Conservation (phyloP, 148 eudicot genomes). For the Suaeda aralocaspica region DNA sequence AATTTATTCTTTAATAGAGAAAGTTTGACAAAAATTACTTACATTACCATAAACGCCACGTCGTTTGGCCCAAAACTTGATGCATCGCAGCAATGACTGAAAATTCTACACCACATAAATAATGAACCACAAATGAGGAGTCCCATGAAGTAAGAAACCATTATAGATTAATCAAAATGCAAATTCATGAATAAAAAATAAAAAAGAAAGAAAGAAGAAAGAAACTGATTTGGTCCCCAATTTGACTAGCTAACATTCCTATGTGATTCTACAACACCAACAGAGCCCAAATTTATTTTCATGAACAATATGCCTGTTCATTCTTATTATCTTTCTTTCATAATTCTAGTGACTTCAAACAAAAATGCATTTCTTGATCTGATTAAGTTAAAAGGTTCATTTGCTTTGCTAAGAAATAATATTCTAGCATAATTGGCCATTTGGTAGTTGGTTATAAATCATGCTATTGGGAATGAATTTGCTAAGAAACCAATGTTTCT, state of each 20-base stretch:
- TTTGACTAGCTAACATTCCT: background rate
- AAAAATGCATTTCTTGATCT: background rate
- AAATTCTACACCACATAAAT: slow-evolving; percentile 35
- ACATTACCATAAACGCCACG: slow-evolving; percentile 68
- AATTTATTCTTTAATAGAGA: background rate
- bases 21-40: slow-evolving; percentile 26
- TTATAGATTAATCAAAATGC: background rate
- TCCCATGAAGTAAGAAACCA: background rate
- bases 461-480: no score
- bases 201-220: no score
- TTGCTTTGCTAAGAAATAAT: background rate
- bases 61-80: slow-evolving; percentile 63
- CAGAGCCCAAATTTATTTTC: background rate
- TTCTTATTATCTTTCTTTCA: background rate
- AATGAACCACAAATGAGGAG: slow-evolving; percentile 4
- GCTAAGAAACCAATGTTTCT: no score
- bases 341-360: background rate
- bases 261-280: background rate
- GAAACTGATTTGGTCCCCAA: background rate
- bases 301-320: background rate
- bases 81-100: slow-evolving; percentile 48
- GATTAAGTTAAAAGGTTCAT: background rate
- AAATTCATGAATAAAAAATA: background rate
- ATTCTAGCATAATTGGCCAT: no score
- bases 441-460: no score